phyloP scores from a whole-genome alignment of 2,329 filamentous ascomycete genomes.

The Fusarium sp. region DNA sequence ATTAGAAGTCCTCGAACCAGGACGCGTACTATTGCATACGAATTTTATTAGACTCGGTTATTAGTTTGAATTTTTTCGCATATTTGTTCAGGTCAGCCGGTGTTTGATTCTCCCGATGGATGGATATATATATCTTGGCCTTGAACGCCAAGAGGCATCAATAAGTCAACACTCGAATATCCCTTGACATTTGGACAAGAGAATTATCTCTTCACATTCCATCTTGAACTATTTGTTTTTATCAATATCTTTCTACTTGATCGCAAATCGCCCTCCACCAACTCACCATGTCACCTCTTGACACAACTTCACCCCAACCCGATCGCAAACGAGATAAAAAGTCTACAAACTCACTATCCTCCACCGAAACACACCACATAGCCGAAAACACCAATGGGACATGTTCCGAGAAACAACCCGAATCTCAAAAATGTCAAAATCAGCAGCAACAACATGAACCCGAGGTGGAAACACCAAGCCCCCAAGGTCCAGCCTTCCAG shows the following conservation, averaged over 20 bases:
- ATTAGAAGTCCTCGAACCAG: conserved; percentile 1
- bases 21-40: not conserved
- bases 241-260: not conserved
- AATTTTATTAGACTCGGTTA: not conserved
- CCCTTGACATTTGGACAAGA: not conserved
- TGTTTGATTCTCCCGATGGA: conserved; percentile 21
- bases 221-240: not conserved
- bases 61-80: not conserved
- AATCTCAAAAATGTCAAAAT: not conserved
- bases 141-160: not conserved
- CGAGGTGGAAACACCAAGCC: conserved; percentile 25
- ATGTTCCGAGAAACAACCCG: not conserved
- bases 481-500: conserved; percentile 30
- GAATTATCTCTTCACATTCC: not conserved
- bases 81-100: conserved; percentile 5
- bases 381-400: not conserved
- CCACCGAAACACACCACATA: conserved; percentile 16
- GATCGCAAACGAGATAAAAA: conserved; percentile 18
- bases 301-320: not conserved
- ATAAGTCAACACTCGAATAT: not conserved
- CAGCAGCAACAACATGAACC: conserved; percentile 14
- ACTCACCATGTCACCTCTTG: conserved; percentile 18
- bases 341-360: conserved; percentile 33
- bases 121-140: conserved; percentile 29
- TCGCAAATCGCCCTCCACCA: not conserved